Percentiles rank a stretch among this genome's conserved stretches.
Conservation (phyloP, 2,329 filamentous ascomycete genomes). For the Colletotrichum lentis region DNA sequence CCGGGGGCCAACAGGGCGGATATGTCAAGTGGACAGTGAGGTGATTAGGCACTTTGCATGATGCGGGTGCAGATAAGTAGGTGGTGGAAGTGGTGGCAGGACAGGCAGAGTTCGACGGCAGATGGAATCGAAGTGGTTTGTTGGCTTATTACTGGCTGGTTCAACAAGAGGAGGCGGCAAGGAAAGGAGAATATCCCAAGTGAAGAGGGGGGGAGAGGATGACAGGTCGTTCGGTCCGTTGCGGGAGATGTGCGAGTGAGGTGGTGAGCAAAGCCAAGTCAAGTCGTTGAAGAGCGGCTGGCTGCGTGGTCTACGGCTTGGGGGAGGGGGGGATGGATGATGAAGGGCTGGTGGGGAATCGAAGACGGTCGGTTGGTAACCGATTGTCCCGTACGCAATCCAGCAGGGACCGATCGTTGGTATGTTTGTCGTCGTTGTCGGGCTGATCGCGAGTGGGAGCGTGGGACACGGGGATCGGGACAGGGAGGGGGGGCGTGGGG, state of each 20-base stretch:
- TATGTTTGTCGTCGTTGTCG: constrained; percentile 26
- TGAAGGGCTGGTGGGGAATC: constrained; percentile 11
- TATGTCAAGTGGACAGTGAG: constrained; percentile 2
- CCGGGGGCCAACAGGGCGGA: constrained; percentile 7
- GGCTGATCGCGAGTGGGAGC: constrained; percentile 34
- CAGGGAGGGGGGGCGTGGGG: constrained; percentile 14
- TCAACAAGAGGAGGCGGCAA: neutral
- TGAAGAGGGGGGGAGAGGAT: neutral
- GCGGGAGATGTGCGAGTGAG: neutral
- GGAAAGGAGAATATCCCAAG: neutral
- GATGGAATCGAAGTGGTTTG: neutral
- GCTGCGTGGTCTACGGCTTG: constrained; percentile 4
- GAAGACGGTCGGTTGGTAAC: constrained; percentile 5
- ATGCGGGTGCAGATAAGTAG: constrained; percentile 8
- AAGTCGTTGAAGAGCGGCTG: neutral
- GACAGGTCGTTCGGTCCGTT: constrained; percentile 30
- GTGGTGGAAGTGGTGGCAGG: constrained; percentile 5
- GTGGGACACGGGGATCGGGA: constrained; percentile 34
- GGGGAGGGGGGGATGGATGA: neutral
- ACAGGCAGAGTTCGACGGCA: neutral
- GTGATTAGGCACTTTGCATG: constrained; percentile 30
- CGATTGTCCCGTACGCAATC: constrained; percentile 22
- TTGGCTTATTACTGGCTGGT: neutral
- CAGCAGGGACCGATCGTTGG: constrained; percentile 23
- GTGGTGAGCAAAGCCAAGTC: neutral